Percentiles rank a stretch among this genome's conserved stretches.
Evolutionary conservation across 1,284 basidiomycete genomes (phyloP).

Genomic region (Jaminaea rosea): DNA sequence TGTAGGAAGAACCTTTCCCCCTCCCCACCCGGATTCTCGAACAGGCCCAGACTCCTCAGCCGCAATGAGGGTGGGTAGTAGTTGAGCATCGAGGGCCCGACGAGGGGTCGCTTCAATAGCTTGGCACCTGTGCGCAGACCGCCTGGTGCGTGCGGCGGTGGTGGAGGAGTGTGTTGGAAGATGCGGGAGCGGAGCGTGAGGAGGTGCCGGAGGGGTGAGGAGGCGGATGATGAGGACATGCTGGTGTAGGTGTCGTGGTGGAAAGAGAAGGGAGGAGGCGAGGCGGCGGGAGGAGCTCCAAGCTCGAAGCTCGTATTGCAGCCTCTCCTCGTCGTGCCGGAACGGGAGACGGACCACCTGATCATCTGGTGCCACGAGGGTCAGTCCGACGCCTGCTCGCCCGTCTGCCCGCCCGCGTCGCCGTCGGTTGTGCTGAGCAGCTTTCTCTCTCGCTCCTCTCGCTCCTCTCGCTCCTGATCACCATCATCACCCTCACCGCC

Average conservation of each 20-base stretch:
- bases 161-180: conserved; percentile 3
- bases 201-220: conserved; percentile 5
- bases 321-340: no score
- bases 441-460: no score
- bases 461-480: no score
- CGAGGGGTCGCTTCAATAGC: conserved; percentile 27
- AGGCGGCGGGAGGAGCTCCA: no score
- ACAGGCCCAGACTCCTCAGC: conserved; percentile 5
- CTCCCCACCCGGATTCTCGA: conserved; percentile 1
- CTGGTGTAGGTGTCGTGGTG: not conserved
- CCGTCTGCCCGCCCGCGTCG: no score
- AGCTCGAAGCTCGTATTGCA: no score
- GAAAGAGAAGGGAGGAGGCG: no score
- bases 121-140: conserved; percentile 35
- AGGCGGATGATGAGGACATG: not conserved
- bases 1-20: conserved; percentile 15
- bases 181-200: conserved; percentile 5
- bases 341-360: no score
- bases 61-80: conserved; percentile 42
- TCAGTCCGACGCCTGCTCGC: no score
- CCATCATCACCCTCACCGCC: no score
- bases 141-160: not conserved
- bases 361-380: no score
- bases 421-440: no score
- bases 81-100: conserved; percentile 35